These are phyloP conservation scores for Pisolithus marmoratus DNA, from an alignment of 768 basidiomycete species.

Conservation along the genomic window DNA sequence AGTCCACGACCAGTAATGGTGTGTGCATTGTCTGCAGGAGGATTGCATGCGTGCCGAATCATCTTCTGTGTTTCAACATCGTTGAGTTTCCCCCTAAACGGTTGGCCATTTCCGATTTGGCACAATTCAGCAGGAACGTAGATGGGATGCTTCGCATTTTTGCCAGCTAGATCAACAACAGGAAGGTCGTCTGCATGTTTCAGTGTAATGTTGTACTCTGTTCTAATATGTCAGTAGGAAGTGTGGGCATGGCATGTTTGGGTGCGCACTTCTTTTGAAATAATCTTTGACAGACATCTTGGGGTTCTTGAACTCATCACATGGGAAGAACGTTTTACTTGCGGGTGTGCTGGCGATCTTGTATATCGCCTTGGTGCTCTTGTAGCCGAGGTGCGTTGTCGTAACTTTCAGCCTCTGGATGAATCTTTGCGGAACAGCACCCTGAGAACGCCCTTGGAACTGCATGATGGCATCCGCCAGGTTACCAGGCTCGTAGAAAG, in stretches of 20 bases:
- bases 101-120: conserved; percentile 51
- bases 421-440: conserved; percentile 43
- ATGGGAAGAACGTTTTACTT: conserved; percentile 45
- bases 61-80: conserved; percentile 62
- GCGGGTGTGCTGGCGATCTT: conserved; percentile 37
- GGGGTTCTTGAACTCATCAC: conserved; percentile 48
- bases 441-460: conserved; percentile 38
- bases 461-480: conserved; percentile 52
- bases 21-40: conserved; percentile 53
- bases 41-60: conserved; percentile 64
- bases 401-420: conserved; percentile 52
- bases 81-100: conserved; percentile 56
- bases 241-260: neutral
- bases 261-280: conserved; percentile 54
- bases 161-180: conserved; percentile 49
- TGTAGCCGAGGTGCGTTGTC: conserved; percentile 52
- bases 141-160: conserved; percentile 21
- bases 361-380: conserved; percentile 42
- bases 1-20: conserved; percentile 57
- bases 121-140: conserved; percentile 70
- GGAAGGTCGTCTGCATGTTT: conserved; percentile 42
- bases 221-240: conserved; percentile 4
- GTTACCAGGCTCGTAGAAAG: conserved; percentile 55
- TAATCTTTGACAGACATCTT: conserved; percentile 56
- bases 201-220: conserved; percentile 57